Evolutionary conservation across 257 asterid species (phyloP), one percentile per base, ranked within the genome.

Genomic region (Primulina tabacum): DNA sequence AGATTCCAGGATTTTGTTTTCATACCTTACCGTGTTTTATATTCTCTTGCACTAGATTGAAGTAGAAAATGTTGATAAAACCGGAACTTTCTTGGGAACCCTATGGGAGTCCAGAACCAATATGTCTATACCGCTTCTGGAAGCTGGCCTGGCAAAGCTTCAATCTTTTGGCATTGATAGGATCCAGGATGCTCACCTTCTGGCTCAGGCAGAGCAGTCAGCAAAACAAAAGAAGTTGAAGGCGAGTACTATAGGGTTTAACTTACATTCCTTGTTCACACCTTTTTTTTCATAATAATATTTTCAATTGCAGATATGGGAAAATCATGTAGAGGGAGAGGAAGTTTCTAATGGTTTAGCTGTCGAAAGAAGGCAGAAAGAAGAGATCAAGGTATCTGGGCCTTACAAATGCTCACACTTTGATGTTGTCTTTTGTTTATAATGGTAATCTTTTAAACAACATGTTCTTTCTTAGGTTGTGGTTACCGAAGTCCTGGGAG

Each of bases 71-170:
- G 95, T 85, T 62, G 99, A 91, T 74, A 88, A 96, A 84, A 94
- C 97, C 20, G 99, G 99, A 68, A 94, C 99, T 50, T 94, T 94
- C 85, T 78, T 94, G 85, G 99, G 99, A 62, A 85, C 87, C 9
- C 65, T 94, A 50, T 94, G 99, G 99, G 95, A 88, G 67, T 84
- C 95, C n/a, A 85, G 73, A 77, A 81, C 77, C 65, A 94, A 94
- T 71, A 81, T 89, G 75, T 95, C 97, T 16, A 81, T 87, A 72
- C 68, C 88, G 4, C 89, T 94, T 75, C 71, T 94, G 69, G 99
- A 94, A 85, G 96, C 97, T 64, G 99, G 99, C 55, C 79, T 94
- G 82, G 99, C 99, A 7, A 94, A 76, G 82, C 86, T 94, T 76
- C 98, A 90, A 64, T 73, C 95, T 72, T 91, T 91, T 80, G 96